Evolutionary conservation across 768 basidiomycete genomes (phyloP).

Genomic region (Phaeolepiota aurea): DNA sequence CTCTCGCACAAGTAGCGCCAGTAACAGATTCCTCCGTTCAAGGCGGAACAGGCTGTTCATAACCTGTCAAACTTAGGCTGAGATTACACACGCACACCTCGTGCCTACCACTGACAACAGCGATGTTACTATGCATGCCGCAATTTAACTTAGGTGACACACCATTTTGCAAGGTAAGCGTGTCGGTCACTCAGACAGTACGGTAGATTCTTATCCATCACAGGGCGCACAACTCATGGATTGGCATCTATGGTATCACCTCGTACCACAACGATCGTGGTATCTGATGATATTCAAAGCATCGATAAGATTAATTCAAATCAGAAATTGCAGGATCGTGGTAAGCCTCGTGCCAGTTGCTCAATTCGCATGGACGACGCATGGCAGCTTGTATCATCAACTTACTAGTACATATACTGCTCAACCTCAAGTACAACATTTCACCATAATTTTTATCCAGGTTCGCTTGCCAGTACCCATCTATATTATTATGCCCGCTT

Average conservation of each 20-base stretch:
- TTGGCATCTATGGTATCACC: neutral
- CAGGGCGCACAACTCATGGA: no score
- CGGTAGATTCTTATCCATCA: no score
- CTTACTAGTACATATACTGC: neutral
- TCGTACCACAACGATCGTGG: neutral
- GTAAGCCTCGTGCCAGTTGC: neutral
- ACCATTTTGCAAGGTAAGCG: no score
- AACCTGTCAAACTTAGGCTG: no score
- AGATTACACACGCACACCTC: no score
- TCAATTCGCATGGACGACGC: neutral
- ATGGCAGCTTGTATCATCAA: neutral
- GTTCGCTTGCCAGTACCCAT: neutral
- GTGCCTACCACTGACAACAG: no score
- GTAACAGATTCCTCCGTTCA: no score
- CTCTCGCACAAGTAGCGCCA: no score
- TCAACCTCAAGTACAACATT: neutral
- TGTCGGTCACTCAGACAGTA: no score
- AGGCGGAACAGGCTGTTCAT: no score
- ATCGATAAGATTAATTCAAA: neutral
- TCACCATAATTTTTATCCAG: neutral
- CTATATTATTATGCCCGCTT: constrained; percentile 2
- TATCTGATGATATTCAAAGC: neutral
- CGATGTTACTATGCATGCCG: no score
- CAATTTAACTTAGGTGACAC: no score
- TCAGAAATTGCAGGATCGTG: neutral